Evolutionary conservation across 192 early-diverging fungal species (phyloP).

Genomic region (Lunasporangiospora selenospora): DNA sequence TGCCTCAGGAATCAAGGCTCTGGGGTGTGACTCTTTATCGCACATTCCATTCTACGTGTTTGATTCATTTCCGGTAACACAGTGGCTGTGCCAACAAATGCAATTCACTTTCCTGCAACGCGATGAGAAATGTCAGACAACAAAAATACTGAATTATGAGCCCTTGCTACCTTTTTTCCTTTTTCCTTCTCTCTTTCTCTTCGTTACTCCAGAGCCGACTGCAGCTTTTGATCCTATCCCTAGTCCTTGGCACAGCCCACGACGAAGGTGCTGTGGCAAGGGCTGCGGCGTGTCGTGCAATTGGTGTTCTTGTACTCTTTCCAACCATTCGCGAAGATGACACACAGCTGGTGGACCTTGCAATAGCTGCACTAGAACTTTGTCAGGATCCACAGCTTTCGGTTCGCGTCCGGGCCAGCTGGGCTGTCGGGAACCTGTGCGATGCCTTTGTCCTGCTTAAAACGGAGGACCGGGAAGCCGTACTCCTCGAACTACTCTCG

Average conservation of each 20-base stretch:
- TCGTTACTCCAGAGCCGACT: slow-evolving; percentile 29
- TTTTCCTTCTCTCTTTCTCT: background rate
- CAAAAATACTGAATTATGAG: no score
- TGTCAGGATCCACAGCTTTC: slow-evolving; percentile 59
- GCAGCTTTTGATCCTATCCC: slow-evolving; percentile 43
- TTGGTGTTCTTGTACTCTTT: slow-evolving; percentile 70
- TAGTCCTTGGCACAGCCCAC: slow-evolving; percentile 51
- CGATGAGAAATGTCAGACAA: no score
- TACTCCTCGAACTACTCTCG: slow-evolving; percentile 53
- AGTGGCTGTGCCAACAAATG: no score
- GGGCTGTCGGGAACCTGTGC: slow-evolving; percentile 80
- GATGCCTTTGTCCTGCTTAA: slow-evolving; percentile 62
- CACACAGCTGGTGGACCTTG: slow-evolving; percentile 63
- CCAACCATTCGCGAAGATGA: slow-evolving; percentile 64
- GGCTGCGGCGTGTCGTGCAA: slow-evolving; percentile 67
- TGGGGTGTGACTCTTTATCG: slow-evolving; percentile 58
- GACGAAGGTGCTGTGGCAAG: slow-evolving; percentile 65
- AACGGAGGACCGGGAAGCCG: slow-evolving; percentile 17
- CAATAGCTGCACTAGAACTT: slow-evolving; percentile 53
- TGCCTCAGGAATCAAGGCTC: slow-evolving; percentile 39
- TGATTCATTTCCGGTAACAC: slow-evolving; percentile 51
- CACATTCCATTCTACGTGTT: slow-evolving; percentile 49
- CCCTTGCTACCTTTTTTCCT: no score
- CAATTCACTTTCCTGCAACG: no score
- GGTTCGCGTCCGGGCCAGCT: slow-evolving; percentile 74